A percentile compares a stretch with the other conserved stretches of the same genome.
Conservation (phyloP, 306 rosid genomes). For the Hippophae rhamnoides region DNA sequence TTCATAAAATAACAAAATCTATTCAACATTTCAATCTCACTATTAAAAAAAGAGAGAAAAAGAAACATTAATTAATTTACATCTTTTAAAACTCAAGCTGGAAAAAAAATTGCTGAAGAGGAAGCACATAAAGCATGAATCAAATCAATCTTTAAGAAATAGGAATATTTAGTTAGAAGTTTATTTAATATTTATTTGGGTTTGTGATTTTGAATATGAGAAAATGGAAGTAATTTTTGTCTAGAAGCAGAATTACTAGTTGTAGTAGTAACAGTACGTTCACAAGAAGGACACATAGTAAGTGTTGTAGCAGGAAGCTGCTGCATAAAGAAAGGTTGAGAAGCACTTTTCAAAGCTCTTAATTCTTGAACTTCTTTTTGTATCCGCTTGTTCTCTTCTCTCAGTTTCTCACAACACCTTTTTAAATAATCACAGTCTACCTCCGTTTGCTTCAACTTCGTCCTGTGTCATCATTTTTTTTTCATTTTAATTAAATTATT, state of each 20-base stretch:
- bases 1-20: too few relatives aligned
- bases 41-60: too few relatives aligned
- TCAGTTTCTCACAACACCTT: conserved; percentile 81
- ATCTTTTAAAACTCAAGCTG: too few relatives aligned
- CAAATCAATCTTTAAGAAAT: too few relatives aligned
- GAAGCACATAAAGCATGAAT: too few relatives aligned
- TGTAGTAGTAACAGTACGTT: conserved; percentile 52
- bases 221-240: background rate
- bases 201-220: background rate
- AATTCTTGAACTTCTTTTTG: conserved; percentile 90
- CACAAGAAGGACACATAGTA: conserved; percentile 97
- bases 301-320: conserved; percentile 97
- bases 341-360: conserved; percentile 61
- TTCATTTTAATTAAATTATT: background rate
- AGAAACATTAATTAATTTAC: too few relatives aligned
- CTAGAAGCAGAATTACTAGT: conserved; percentile 4
- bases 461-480: conserved; percentile 32
- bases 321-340: conserved; percentile 88
- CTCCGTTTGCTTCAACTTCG: conserved; percentile 95
- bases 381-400: conserved; percentile 83
- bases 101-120: too few relatives aligned
- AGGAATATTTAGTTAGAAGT: too few relatives aligned
- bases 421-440: conserved; percentile 92
- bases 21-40: too few relatives aligned
- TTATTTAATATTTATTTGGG: background rate